A percentile compares a stretch with the other conserved stretches of the same genome.
These are phyloP conservation scores for Schizochytrium sp. DNA, from an alignment of 108 stramenopile species.

Conservation along the genomic window DNA sequence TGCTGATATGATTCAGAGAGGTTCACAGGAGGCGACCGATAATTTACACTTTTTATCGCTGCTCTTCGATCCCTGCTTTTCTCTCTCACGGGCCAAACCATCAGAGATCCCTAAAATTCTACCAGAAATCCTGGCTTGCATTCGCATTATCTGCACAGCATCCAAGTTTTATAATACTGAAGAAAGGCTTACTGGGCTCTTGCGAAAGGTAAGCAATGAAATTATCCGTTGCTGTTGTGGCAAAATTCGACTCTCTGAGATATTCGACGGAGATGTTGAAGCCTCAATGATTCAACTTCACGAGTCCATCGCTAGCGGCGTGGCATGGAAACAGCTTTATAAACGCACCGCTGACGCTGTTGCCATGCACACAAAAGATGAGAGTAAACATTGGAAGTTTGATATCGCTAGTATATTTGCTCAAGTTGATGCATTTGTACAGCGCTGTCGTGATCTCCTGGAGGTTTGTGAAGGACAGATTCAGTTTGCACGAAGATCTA, in stretches of 20 bases:
- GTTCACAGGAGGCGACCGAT: slow-evolving; percentile 69
- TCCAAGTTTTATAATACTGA: slow-evolving; percentile 78
- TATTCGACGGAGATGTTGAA: slow-evolving; percentile 78
- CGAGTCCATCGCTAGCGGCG: slow-evolving; percentile 71
- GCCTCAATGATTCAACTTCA: slow-evolving; percentile 70
- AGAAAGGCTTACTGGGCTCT: slow-evolving; percentile 73
- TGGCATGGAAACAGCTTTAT: slow-evolving; percentile 77
- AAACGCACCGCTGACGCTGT: slow-evolving; percentile 70
- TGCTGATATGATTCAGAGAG: slow-evolving; percentile 66
- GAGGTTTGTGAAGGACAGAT: slow-evolving; percentile 80
- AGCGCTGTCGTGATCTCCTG: slow-evolving; percentile 80
- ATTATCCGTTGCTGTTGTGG: slow-evolving; percentile 68
- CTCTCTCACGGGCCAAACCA: slow-evolving; percentile 72
- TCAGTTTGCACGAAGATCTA: slow-evolving; percentile 73
- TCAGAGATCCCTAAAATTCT: slow-evolving; percentile 75
- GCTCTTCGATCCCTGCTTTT: slow-evolving; percentile 66
- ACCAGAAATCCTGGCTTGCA: slow-evolving; percentile 72
- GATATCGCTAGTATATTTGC: slow-evolving; percentile 80
- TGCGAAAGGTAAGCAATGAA: slow-evolving; percentile 78
- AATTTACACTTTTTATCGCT: slow-evolving; percentile 76
- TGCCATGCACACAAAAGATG: background rate
- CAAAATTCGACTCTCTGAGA: slow-evolving; percentile 70
- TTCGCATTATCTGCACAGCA: slow-evolving; percentile 77
- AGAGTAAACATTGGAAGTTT: slow-evolving; percentile 68
- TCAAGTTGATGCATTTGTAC: slow-evolving; percentile 80